These are phyloP conservation scores for Halophytophthora polymorphica DNA, from an alignment of 352 stramenopile species.

Conservation along the genomic window DNA sequence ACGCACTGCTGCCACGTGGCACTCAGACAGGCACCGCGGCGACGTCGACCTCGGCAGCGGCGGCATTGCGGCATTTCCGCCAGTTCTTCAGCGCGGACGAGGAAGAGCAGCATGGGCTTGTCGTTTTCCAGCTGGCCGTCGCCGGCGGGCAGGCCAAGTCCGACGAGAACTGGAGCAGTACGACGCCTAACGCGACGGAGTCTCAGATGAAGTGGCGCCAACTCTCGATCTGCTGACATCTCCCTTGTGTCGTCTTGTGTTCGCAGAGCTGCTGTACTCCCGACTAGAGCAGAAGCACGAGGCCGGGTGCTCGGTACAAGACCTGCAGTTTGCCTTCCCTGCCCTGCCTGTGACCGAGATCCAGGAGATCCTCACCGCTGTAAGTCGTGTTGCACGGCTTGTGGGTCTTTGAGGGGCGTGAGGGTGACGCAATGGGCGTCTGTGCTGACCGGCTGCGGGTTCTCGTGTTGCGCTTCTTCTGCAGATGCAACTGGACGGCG, in stretches of 20 bases:
- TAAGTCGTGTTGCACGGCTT: conserved; percentile 19
- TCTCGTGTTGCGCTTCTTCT: background rate
- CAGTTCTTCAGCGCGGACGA: conserved; percentile 64
- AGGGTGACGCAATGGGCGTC: background rate
- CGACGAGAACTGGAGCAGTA: conserved; percentile 58
- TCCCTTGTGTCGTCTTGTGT: background rate
- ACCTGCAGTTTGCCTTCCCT: conserved; percentile 61
- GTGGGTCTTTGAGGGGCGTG: too few species aligned
- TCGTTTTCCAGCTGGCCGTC: conserved; percentile 53
- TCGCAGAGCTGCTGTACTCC: conserved; percentile 39
- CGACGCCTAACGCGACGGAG: conserved; percentile 4
- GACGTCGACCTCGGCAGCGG: conserved; percentile 20
- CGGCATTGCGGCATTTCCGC: conserved; percentile 42
- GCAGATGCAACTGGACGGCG: conserved; percentile 66
- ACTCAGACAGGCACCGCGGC: conserved; percentile 2
- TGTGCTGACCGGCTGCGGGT: conserved; percentile 4
- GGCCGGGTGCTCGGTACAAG: conserved; percentile 38
- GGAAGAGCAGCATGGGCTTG: conserved; percentile 47
- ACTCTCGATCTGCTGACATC: conserved; percentile 1
- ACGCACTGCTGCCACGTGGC: conserved; percentile 35
- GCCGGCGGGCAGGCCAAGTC: conserved; percentile 13
- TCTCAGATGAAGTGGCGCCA: background rate
- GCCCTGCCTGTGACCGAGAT: conserved; percentile 44
- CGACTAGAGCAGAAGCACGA: conserved; percentile 33
- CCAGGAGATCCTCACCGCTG: conserved; percentile 51